phyloP scores from a whole-genome alignment of 352 stramenopile species.

The Phytophthora podocarpi region DNA sequence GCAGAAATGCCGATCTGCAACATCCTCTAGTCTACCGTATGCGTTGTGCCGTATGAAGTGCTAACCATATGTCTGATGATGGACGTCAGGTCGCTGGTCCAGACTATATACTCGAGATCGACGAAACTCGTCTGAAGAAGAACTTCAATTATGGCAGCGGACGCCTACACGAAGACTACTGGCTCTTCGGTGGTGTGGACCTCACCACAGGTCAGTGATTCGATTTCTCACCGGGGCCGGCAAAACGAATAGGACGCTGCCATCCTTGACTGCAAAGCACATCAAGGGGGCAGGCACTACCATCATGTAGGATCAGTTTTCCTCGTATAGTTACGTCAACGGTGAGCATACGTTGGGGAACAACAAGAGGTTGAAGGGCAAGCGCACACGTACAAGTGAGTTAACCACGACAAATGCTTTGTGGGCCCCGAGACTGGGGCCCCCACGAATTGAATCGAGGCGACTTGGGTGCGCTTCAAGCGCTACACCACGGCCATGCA shows the following conservation, averaged over 20 bases:
- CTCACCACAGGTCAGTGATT: conserved; percentile 3
- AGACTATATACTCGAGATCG: neutral
- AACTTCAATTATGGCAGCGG: conserved; percentile 2
- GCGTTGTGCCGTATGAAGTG: no score
- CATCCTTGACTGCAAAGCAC: neutral
- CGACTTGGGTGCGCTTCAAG: conserved; percentile 15
- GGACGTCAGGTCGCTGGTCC: neutral
- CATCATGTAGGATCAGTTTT: conserved; percentile 19
- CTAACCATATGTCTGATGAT: neutral
- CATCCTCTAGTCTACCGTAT: no score
- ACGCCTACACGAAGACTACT: neutral
- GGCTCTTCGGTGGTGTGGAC: conserved; percentile 4
- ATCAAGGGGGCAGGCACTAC: neutral
- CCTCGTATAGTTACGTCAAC: conserved; percentile 16
- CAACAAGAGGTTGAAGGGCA: conserved; percentile 5
- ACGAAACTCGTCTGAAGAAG: conserved; percentile 2
- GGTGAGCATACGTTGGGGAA: conserved; percentile 22
- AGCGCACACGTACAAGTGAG: conserved; percentile 8
- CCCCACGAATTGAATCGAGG: conserved; percentile 29
- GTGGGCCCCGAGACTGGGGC: conserved; percentile 9
- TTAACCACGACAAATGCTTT: conserved; percentile 23
- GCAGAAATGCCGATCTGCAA: neutral
- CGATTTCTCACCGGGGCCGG: neutral
- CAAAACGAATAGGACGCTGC: neutral
- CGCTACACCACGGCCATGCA: conserved; percentile 6